phyloP scores from a whole-genome alignment of 352 stramenopile genomes.

The Phytophthora tentaculata region DNA sequence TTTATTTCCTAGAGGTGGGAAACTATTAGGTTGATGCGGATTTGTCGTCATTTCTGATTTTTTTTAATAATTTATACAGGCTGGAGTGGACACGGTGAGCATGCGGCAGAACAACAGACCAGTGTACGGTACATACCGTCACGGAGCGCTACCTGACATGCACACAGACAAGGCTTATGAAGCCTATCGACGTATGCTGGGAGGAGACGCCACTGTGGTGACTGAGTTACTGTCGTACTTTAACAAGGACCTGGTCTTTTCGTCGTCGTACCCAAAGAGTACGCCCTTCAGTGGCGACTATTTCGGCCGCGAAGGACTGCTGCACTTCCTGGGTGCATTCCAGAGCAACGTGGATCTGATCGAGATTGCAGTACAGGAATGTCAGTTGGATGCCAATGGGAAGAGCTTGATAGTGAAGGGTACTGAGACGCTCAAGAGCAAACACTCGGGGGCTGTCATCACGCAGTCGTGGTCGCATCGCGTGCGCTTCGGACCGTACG shows the following conservation, averaged over 20 bases:
- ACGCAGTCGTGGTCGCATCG: conserved; percentile 79
- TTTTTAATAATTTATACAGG: conserved; percentile 21
- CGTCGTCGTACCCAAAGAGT: conserved; percentile 81
- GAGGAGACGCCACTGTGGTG: conserved; percentile 55
- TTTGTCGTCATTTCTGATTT: neutral
- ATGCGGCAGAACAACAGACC: conserved; percentile 87
- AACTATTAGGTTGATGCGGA: neutral
- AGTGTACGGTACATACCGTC: conserved; percentile 82
- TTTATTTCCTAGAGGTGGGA: conserved; percentile 82
- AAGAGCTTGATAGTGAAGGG: conserved; percentile 81
- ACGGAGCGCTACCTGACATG: conserved; percentile 77
- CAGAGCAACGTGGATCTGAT: conserved; percentile 81
- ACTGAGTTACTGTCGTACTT: conserved; percentile 85
- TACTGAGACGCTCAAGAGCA: conserved; percentile 84
- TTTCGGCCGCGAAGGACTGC: conserved; percentile 82
- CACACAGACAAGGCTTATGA: conserved; percentile 82
- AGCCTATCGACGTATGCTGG: conserved; percentile 70
- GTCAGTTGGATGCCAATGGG: conserved; percentile 62
- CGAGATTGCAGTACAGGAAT: conserved; percentile 79
- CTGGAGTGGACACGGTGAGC: conserved; percentile 76
- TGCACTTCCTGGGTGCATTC: conserved; percentile 82
- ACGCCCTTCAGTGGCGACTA: conserved; percentile 84
- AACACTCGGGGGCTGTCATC: conserved; percentile 73
- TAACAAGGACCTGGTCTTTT: conserved; percentile 91
- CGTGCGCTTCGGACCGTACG: conserved; percentile 81